These are phyloP conservation scores for Psilocybe cubensis DNA, from an alignment of 768 basidiomycete genomes.

Conservation along the genomic window DNA sequence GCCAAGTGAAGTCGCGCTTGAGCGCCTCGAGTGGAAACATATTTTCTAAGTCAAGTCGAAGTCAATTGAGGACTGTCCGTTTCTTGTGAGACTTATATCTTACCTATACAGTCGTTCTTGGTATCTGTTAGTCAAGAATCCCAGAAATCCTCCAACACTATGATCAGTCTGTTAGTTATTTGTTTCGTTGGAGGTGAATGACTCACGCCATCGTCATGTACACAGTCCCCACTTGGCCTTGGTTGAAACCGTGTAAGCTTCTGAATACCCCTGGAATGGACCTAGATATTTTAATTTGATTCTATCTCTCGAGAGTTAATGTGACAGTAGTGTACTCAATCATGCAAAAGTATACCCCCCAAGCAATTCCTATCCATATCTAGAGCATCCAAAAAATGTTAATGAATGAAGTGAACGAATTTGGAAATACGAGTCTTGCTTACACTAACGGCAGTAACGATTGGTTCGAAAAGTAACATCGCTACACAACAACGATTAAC, in stretches of 20 bases:
- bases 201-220: constrained; percentile 59
- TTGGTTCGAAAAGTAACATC: constrained; percentile 71
- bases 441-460: constrained; percentile 71
- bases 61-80: neutral
- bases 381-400: constrained; percentile 24
- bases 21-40: constrained; percentile 28
- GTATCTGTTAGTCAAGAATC: constrained; percentile 44
- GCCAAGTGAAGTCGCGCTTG: constrained; percentile 61
- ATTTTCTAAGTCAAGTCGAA: constrained; percentile 21
- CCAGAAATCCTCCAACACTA: constrained; percentile 54
- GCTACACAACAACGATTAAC: neutral
- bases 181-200: neutral
- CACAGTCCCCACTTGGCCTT: constrained; percentile 58
- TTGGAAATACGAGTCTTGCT: constrained; percentile 23
- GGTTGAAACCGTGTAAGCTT: constrained; percentile 57
- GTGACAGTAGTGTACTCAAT: constrained; percentile 42
- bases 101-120: constrained; percentile 52
- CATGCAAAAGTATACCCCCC: constrained; percentile 69
- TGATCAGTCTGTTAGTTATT: constrained; percentile 6
- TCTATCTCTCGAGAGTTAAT: neutral
- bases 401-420: constrained; percentile 31
- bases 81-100: constrained; percentile 14
- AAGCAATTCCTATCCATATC: constrained; percentile 69
- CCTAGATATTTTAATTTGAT: constrained; percentile 27
- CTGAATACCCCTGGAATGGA: constrained; percentile 61